A percentile compares a stretch with the other conserved stretches of the same genome.
Evolutionary conservation across 257 asterid species (phyloP).

Genomic region (Scutellaria minor): DNA sequence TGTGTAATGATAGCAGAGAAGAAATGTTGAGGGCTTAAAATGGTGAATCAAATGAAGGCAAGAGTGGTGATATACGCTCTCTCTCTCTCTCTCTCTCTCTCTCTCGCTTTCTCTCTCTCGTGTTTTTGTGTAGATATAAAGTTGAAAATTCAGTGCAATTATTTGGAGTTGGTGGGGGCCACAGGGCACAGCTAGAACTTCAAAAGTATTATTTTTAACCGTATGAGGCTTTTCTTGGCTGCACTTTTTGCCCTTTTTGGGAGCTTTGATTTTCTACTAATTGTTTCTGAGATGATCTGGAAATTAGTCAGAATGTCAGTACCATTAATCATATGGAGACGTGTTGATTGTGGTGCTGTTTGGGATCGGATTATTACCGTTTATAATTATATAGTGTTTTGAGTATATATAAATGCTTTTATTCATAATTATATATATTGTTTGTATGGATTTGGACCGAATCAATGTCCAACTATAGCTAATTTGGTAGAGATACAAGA

Average conservation of each 20-base stretch:
- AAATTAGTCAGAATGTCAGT: background rate
- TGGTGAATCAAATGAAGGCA: background rate
- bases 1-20: background rate
- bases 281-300: background rate
- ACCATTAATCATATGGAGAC: background rate
- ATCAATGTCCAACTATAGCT: no score
- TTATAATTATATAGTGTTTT: no score
- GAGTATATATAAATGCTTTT: no score
- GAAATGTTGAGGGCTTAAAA: background rate
- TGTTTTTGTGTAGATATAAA: background rate
- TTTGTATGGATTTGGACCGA: no score
- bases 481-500: no score
- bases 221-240: conserved; percentile 28
- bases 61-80: background rate
- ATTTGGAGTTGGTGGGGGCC: conserved; percentile 51
- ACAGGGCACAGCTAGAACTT: conserved; percentile 46
- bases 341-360: no score
- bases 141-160: conserved; percentile 44
- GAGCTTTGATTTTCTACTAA: conserved; percentile 6
- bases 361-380: no score
- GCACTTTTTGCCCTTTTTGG: conserved; percentile 41
- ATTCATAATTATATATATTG: no score
- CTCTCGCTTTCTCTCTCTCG: no score
- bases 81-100: no score
- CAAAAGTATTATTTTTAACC: conserved; percentile 34